Conservation (phyloP, 2,329 filamentous ascomycete genomes). For the Pseudovirgaria hyperparasitica region DNA sequence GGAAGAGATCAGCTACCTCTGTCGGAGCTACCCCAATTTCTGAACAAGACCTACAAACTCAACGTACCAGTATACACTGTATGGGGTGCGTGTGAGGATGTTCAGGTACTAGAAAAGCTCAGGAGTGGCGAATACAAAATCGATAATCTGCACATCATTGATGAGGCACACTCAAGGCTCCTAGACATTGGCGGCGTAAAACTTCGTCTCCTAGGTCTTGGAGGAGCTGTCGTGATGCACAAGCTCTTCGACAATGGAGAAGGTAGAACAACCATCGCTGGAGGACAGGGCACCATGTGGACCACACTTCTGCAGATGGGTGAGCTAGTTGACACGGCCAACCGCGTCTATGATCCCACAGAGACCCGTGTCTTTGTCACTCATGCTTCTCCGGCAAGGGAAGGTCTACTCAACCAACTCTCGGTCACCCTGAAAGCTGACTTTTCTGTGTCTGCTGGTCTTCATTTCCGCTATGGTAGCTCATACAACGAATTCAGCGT, state of each 20-base stretch:
- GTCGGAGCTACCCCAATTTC: slow-evolving; percentile 80
- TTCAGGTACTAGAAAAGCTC: slow-evolving; percentile 93
- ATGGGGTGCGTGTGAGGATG: slow-evolving; percentile 98
- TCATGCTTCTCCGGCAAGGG: slow-evolving; percentile 88
- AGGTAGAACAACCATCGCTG: slow-evolving; percentile 92
- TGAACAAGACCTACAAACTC: slow-evolving; percentile 78
- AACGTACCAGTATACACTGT: slow-evolving; percentile 97
- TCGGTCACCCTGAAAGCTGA: slow-evolving; percentile 96
- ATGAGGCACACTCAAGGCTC: slow-evolving; percentile 91
- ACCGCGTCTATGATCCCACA: slow-evolving; percentile 94
- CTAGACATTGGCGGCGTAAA: slow-evolving; percentile 93
- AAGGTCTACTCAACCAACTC: slow-evolving; percentile 93
- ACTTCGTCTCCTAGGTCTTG: slow-evolving; percentile 81
- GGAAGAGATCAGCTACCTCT: slow-evolving; percentile 70
- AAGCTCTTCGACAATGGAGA: slow-evolving; percentile 99
- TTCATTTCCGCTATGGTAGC: slow-evolving; percentile 97
- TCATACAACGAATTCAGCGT: slow-evolving; percentile 99
- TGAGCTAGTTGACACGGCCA: slow-evolving; percentile 92
- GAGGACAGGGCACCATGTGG: slow-evolving; percentile 99
- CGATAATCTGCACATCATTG: slow-evolving; percentile 92
- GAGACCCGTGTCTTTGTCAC: slow-evolving; percentile 96
- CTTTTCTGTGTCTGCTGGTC: slow-evolving; percentile 92
- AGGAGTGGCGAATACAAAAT: slow-evolving; percentile 97
- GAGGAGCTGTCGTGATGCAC: slow-evolving; percentile 97
- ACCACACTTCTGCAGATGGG: slow-evolving; percentile 97